Conservation (phyloP, 2,329 filamentous ascomycete species). For the Pseudogymnoascus sp. region DNA sequence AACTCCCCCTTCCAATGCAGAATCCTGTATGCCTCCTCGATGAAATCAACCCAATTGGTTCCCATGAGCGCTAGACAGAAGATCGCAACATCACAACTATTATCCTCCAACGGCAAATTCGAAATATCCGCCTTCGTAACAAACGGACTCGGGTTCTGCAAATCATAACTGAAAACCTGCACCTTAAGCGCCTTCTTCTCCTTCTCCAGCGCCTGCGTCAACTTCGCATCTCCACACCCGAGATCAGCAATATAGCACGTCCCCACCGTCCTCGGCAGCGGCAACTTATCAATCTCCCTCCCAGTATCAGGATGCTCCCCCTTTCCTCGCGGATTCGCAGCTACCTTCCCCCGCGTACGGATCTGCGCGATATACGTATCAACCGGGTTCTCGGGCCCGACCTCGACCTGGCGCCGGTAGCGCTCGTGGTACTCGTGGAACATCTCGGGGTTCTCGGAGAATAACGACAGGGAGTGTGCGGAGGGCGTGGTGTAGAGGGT, state of each 20-base stretch:
- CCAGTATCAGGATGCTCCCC: not conserved
- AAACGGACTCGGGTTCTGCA: conserved; percentile 67
- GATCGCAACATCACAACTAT: conserved; percentile 75
- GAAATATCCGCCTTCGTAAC: conserved; percentile 89
- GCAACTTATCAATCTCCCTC: conserved; percentile 29
- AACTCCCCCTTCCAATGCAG: conserved; percentile 91
- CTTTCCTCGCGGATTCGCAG: conserved; percentile 22
- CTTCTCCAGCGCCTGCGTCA: conserved; percentile 62
- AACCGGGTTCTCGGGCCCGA: conserved; percentile 96
- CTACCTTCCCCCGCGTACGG: conserved; percentile 55
- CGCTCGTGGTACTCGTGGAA: conserved; percentile 95
- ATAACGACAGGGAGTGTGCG: conserved; percentile 72
- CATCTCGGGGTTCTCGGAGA: conserved; percentile 80
- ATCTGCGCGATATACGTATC: conserved; percentile 76
- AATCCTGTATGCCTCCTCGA: conserved; percentile 91
- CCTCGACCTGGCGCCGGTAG: conserved; percentile 89
- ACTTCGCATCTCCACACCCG: conserved; percentile 84
- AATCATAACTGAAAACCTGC: conserved; percentile 76
- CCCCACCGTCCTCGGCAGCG: conserved; percentile 66
- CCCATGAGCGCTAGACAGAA: conserved; percentile 98
- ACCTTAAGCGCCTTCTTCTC: conserved; percentile 63
- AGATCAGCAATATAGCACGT: conserved; percentile 79
- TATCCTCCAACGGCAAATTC: conserved; percentile 67
- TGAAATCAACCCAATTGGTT: conserved; percentile 94
- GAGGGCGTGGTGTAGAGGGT: conserved; percentile 92